These are phyloP conservation scores for Kluyveromyces sp. DNA, from an alignment of 1,139 yeast genomes.

Conservation along the genomic window DNA sequence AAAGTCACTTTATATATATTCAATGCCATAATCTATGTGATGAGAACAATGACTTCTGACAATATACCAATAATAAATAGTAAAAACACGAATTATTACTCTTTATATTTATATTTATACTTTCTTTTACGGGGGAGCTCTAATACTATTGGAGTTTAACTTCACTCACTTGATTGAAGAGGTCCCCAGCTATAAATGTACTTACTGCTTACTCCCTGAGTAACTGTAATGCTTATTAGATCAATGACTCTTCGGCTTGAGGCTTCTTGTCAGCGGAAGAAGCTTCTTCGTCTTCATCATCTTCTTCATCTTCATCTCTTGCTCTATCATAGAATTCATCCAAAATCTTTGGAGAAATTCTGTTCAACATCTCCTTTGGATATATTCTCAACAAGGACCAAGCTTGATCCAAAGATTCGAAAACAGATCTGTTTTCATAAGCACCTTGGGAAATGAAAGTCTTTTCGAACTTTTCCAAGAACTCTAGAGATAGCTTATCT, in stretches of 20 bases:
- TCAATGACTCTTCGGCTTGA: slow-evolving; percentile 15
- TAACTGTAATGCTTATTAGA: slow-evolving; percentile 6
- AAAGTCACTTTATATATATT: too few relatives aligned
- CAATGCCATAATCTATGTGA: too few relatives aligned
- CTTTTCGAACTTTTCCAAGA: slow-evolving; percentile 94
- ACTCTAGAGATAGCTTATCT: slow-evolving; percentile 93
- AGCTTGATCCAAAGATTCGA: slow-evolving; percentile 94
- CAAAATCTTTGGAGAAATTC: slow-evolving; percentile 95
- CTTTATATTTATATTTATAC: too few relatives aligned
- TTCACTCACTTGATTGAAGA: neutral
- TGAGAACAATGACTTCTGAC: too few relatives aligned
- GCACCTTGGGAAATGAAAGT: slow-evolving; percentile 93
- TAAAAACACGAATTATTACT: too few relatives aligned
- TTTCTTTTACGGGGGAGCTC: too few relatives aligned
- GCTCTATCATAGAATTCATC: slow-evolving; percentile 92
- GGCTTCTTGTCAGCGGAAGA: slow-evolving; percentile 4
- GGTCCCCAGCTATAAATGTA: neutral
- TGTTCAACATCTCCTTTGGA: slow-evolving; percentile 97
- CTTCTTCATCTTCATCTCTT: slow-evolving; percentile 54
- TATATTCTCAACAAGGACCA: slow-evolving; percentile 97
- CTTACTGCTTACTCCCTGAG: slow-evolving; percentile 3
- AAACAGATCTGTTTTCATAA: slow-evolving; percentile 87
- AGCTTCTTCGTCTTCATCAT: slow-evolving; percentile 32
- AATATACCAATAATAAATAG: too few relatives aligned
- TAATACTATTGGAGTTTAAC: neutral